A percentile compares a stretch with the other conserved stretches of the same genome.
Conservation (phyloP, 495 filamentous ascomycete genomes). For the Penicillium coffeae region DNA sequence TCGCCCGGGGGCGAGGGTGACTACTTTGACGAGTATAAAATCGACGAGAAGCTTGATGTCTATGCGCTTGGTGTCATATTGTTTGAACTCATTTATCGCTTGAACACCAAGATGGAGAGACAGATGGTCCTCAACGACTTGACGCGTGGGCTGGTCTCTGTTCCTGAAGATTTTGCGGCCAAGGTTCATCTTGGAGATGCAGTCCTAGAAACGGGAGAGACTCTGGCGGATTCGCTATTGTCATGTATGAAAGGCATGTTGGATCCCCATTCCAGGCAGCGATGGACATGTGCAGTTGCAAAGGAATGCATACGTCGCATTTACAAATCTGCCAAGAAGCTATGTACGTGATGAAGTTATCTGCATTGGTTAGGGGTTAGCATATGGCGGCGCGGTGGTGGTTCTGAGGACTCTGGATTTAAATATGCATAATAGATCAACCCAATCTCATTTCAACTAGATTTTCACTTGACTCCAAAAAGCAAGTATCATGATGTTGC, state of each 20-base stretch:
- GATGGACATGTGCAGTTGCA: slow-evolving; percentile 39
- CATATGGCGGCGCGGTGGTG: neutral
- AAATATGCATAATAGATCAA: no score
- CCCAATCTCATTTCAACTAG: no score
- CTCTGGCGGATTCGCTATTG: slow-evolving; percentile 37
- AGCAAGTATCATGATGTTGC: neutral
- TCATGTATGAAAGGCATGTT: slow-evolving; percentile 47
- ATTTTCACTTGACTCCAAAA: no score
- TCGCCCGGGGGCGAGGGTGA: neutral
- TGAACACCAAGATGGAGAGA: slow-evolving; percentile 53
- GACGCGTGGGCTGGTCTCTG: slow-evolving; percentile 28
- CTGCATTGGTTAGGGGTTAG: neutral
- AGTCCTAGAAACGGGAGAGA: slow-evolving; percentile 22
- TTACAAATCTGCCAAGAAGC: slow-evolving; percentile 19
- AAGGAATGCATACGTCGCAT: slow-evolving; percentile 25
- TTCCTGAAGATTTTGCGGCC: slow-evolving; percentile 36
- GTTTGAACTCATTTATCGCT: slow-evolving; percentile 48
- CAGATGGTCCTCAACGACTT: slow-evolving; percentile 44
- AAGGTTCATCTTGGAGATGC: slow-evolving; percentile 35
- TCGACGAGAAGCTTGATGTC: slow-evolving; percentile 52
- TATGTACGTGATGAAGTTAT: no score
- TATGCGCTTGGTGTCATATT: slow-evolving; percentile 54
- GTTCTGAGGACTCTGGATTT: neutral
- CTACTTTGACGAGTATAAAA: slow-evolving; percentile 27
- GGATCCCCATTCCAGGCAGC: slow-evolving; percentile 30